These are phyloP conservation scores for Heteromeles arbutifolia DNA, from an alignment of 306 rosid species.

Conservation along the genomic window DNA sequence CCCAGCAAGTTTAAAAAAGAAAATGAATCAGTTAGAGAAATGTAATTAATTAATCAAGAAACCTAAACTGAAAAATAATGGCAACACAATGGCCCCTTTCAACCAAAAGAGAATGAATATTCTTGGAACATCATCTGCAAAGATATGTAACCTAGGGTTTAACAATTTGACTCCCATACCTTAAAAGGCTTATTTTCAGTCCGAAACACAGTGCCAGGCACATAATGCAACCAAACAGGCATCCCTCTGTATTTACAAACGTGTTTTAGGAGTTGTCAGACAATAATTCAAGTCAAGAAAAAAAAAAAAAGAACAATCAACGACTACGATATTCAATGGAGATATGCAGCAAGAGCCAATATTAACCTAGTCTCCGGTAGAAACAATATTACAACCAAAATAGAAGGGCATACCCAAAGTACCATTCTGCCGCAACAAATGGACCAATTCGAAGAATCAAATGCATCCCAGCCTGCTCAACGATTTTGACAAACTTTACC, in stretches of 20 bases:
- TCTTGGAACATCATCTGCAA: neutral
- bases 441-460: constrained; percentile 56
- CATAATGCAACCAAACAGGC: constrained; percentile 90
- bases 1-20: constrained; percentile 8
- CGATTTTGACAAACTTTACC: constrained; percentile 47
- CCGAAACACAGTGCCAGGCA: constrained; percentile 83
- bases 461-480: constrained; percentile 43
- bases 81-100: too few relatives aligned
- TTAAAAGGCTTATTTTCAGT: constrained; percentile 72
- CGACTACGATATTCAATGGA: neutral
- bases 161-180: constrained; percentile 42
- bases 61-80: neutral
- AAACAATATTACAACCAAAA: neutral
- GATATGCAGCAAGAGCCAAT: neutral
- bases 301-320: constrained; percentile 4
- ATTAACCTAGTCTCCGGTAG: neutral
- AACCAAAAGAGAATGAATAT: neutral
- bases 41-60: neutral
- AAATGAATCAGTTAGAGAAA: constrained; percentile 13
- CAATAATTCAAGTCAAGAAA: neutral
- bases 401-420: constrained; percentile 31
- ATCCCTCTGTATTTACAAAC: constrained; percentile 59
- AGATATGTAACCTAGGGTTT: neutral
- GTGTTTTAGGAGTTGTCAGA: constrained; percentile 7
- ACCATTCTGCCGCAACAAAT: constrained; percentile 54